phyloP scores from a whole-genome alignment of 2,329 filamentous ascomycete genomes.

The Sarocladiaceae sp. region DNA sequence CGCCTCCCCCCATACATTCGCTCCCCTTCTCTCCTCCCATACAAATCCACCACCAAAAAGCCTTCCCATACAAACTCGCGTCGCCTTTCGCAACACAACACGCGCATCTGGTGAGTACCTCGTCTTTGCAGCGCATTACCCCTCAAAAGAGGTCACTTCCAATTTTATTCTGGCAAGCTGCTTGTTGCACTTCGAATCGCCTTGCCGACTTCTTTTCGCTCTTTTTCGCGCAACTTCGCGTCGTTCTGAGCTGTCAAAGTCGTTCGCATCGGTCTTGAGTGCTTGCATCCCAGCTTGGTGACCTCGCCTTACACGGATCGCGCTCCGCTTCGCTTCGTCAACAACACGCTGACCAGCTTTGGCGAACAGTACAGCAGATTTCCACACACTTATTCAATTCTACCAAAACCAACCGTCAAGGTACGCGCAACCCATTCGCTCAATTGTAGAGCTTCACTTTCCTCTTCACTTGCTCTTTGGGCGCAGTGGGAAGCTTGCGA shows the following conservation, averaged over 20 bases:
- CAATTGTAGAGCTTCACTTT: not conserved
- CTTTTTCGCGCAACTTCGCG: conserved; percentile 7
- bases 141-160: conserved; percentile 12
- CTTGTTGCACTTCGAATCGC: conserved; percentile 1
- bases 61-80: conserved; percentile 47
- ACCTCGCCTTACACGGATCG: conserved; percentile 14
- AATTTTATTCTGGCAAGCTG: conserved; percentile 21
- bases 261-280: conserved; percentile 1
- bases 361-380: conserved; percentile 23
- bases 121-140: conserved; percentile 23
- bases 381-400: conserved; percentile 12
- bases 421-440: conserved; percentile 12
- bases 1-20: conserved; percentile 51
- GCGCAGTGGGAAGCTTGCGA: conserved; percentile 2
- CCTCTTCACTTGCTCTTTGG: not conserved
- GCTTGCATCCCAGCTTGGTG: conserved; percentile 7
- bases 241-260: conserved; percentile 8
- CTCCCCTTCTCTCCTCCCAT: conserved; percentile 55
- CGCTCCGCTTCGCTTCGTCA: conserved; percentile 13
- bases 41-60: conserved; percentile 53
- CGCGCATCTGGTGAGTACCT: conserved; percentile 51
- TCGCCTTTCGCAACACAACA: conserved; percentile 41
- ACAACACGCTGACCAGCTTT: conserved; percentile 22
- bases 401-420: conserved; percentile 12
- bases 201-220: conserved; percentile 5